These are phyloP conservation scores for Nicotiana attenuata DNA, from an alignment of 257 asterid species.

Conservation along the genomic window DNA sequence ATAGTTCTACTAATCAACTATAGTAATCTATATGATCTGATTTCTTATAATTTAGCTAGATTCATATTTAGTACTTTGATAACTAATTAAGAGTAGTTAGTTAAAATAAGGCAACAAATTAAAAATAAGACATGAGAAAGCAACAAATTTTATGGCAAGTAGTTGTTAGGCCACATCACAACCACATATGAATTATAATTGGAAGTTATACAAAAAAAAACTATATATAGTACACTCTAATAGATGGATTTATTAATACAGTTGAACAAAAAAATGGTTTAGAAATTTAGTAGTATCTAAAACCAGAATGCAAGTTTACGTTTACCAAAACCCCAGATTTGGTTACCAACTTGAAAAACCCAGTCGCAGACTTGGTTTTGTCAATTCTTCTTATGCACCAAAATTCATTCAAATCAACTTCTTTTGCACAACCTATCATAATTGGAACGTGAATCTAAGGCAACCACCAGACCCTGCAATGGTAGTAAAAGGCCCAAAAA, in stretches of 20 bases:
- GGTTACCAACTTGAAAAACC: background rate
- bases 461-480: background rate
- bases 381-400: background rate
- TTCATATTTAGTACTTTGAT: background rate
- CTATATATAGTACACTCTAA: background rate
- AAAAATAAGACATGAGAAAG: background rate
- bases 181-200: no score
- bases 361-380: background rate
- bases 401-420: background rate
- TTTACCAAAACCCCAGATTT: background rate
- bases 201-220: no score
- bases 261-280: no score
- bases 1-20: background rate
- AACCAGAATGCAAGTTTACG: background rate
- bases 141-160: no score
- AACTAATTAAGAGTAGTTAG: background rate
- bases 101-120: background rate
- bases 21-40: background rate
- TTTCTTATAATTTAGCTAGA: no score
- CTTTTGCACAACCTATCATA: background rate
- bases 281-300: no score
- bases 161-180: background rate
- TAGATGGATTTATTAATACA: no score
- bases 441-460: background rate
- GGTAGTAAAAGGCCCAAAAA: background rate